Percentiles rank a stretch among this genome's conserved stretches.
Conservation (phyloP, 1,284 basidiomycete genomes). For the Malassezia nana region DNA sequence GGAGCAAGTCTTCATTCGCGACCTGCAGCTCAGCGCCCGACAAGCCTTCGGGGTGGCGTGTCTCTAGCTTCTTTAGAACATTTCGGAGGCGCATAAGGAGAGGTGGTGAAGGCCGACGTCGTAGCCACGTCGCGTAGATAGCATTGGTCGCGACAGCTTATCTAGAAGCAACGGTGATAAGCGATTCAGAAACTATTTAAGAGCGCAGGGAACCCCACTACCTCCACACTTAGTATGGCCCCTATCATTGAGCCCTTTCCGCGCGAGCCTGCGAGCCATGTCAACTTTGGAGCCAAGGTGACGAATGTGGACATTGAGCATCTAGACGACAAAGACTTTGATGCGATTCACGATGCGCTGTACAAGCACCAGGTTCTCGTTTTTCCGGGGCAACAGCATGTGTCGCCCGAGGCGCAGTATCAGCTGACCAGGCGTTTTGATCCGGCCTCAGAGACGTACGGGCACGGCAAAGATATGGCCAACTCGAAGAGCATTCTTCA, state of each 20-base stretch:
- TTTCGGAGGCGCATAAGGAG: not conserved
- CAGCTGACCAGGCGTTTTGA: constrained; percentile 7
- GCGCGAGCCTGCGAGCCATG: not conserved
- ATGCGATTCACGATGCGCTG: constrained; percentile 5
- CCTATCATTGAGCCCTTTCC: not conserved
- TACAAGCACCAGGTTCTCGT: constrained; percentile 11
- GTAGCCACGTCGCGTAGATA: no score
- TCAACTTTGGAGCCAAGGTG: constrained; percentile 2
- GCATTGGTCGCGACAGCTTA: no score
- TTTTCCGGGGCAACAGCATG: constrained; percentile 5
- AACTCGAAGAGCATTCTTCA: constrained; percentile 31
- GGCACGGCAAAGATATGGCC: constrained; percentile 7
- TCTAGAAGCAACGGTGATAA: not conserved
- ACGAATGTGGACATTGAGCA: not conserved
- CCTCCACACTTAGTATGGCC: not conserved
- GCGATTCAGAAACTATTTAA: not conserved
- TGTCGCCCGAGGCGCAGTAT: constrained; percentile 10
- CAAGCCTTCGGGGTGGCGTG: constrained; percentile 1
- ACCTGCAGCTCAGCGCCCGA: constrained; percentile 1
- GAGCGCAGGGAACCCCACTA: not conserved
- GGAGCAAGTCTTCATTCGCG: constrained; percentile 1
- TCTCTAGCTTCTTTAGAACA: not conserved
- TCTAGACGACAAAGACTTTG: constrained; percentile 1
- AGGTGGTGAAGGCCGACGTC: no score
- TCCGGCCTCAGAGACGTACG: constrained; percentile 2